phyloP scores from a whole-genome alignment of 441 rosid species.

The Gossypium davidsonii region DNA sequence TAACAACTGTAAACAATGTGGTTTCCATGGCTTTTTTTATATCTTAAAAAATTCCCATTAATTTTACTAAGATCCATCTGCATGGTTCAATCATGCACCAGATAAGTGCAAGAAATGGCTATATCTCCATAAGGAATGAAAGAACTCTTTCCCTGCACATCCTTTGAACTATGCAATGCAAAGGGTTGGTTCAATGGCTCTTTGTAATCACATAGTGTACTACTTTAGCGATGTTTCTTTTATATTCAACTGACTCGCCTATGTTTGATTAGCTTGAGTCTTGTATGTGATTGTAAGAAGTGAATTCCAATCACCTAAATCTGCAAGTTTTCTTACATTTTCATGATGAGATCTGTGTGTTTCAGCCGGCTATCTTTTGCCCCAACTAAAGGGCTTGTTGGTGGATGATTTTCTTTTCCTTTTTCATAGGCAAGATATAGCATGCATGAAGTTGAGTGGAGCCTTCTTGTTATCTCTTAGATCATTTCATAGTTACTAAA shows the following conservation, averaged over 20 bases:
- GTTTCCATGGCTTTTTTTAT: not conserved
- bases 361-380: not conserved
- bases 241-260: too few species aligned
- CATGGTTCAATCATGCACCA: not conserved
- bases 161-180: not conserved
- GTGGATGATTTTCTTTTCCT: not conserved
- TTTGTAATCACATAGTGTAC: not conserved
- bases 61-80: not conserved
- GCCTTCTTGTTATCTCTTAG: not conserved
- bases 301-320: too few species aligned
- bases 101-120: not conserved
- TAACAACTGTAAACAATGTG: not conserved
- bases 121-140: not conserved
- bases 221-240: not conserved
- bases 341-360: not conserved
- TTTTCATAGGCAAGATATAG: not conserved
- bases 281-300: too few species aligned
- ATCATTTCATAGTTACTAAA: not conserved
- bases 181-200: not conserved
- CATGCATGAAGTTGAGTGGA: not conserved
- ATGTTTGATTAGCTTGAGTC: too few species aligned
- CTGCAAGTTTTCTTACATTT: not conserved
- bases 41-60: not conserved
- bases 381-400: not conserved
- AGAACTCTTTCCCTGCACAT: not conserved